Base-by-base conservation (phyloP, 352 stramenopile genomes). In the Phytopythium delawarense region DNA sequence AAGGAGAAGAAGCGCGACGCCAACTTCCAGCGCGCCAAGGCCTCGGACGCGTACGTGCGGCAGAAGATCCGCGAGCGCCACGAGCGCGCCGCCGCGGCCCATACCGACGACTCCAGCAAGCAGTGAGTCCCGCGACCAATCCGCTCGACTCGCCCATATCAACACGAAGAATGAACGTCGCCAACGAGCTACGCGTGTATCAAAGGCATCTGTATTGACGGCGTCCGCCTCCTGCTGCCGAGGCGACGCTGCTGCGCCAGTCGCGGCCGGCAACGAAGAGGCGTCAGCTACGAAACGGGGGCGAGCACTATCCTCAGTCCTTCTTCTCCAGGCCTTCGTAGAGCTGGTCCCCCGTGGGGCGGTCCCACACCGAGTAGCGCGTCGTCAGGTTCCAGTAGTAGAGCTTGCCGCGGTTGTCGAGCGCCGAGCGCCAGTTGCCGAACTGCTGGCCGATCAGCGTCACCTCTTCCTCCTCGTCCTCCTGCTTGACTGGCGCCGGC, bases 301-400 rank as follows among this genome's bases (percentile, higher is more conserved):
- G 23, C n/a, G 5, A 30, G 34, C 20, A 18, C 16, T 16, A 6
- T 30, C 23, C 23, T 37, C 42, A 52, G 23, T 68, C 64, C 66
- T 77, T 64, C n/a, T 76, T 66, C 54, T 77, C 57, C 39, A 88
- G 56, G 8, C 83, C 79, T 11, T 88, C 74, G 68, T 78, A 44
- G 15, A 92, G 72, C 61, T 85, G 70, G 52, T 89, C 73, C 25
- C 71, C 80, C 1, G 75, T 84, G 15, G 84, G 79, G 53, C 75
- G 80, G 57, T 92, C 78, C 87, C 87, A 96, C 2, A 91, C 78
- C 0, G 85, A 94, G 64, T 82, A 89, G 52, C 88, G 78, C 61
- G 86, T 94, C 23, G 80, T 87, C 49, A 90, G 54, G 74, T 96
- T 95, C 88, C 88, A 96, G 63, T 92, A 96, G 63, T 94, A 96